Evolutionary conservation across 2,329 filamentous ascomycete genomes (phyloP).

Genomic region (Daldinia sp.): DNA sequence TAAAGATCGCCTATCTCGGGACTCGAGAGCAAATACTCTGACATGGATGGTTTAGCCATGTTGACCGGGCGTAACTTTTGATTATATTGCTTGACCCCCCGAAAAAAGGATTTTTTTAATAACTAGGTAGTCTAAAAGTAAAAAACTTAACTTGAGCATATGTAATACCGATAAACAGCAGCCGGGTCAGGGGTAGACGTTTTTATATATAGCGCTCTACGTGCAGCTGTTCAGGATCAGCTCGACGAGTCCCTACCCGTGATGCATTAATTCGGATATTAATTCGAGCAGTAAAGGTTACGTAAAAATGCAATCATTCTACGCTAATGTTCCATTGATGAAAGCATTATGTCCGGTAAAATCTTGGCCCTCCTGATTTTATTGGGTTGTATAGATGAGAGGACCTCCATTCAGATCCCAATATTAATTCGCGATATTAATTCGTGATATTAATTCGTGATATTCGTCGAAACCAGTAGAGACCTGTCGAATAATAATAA

Average conservation of each 20-base stretch:
- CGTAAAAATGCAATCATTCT: conserved; percentile 29
- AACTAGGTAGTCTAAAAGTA: neutral
- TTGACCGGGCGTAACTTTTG: neutral
- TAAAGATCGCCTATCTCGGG: conserved; percentile 38
- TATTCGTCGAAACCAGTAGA: conserved; percentile 15
- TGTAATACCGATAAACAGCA: neutral
- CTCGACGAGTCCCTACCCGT: no score
- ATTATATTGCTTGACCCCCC: neutral
- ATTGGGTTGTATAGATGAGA: conserved; percentile 11
- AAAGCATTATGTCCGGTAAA: conserved; percentile 8
- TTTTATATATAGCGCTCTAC: conserved; percentile 7
- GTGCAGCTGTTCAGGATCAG: neutral
- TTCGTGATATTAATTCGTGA: no score
- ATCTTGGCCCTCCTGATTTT: neutral
- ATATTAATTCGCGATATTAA: neutral
- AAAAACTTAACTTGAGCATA: neutral
- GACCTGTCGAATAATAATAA: neutral
- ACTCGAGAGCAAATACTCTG: conserved; percentile 37
- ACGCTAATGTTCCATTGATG: conserved; percentile 27
- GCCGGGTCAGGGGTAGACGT: neutral
- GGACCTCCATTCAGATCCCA: neutral
- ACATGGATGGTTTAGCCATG: conserved; percentile 36
- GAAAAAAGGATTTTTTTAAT: no score
- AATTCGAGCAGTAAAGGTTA: conserved; percentile 11
- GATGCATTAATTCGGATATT: neutral